Conservation (phyloP, 208 protist genomes). For the Wallacemonas collosoma region DNA sequence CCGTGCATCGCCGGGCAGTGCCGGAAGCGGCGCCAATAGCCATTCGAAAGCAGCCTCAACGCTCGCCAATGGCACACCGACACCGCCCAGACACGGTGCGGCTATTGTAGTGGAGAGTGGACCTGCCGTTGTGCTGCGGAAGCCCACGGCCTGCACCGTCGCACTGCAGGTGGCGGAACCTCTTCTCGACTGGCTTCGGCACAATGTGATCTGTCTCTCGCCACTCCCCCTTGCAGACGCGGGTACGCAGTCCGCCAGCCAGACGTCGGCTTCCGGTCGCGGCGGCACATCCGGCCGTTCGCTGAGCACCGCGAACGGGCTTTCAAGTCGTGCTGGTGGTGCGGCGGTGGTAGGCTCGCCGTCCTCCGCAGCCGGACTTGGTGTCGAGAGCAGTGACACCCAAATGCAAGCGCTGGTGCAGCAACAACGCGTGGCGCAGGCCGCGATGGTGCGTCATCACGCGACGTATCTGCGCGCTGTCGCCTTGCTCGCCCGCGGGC, state of each 20-base stretch:
- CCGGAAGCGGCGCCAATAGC: no score
- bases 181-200: constrained; percentile 45
- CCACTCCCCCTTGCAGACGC: background rate
- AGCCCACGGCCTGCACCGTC: constrained; percentile 56
- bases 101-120: background rate
- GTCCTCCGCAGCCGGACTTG: background rate
- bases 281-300: background rate
- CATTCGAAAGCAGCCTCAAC: no score
- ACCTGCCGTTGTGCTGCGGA: background rate
- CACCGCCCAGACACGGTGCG: background rate
- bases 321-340: background rate
- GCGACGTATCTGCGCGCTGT: constrained; percentile 20
- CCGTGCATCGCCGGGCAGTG: background rate
- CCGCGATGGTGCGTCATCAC: constrained; percentile 31
- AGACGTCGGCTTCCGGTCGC: background rate
- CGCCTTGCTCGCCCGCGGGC: constrained; percentile 18
- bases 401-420: background rate
- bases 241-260: background rate
- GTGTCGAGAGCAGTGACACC: background rate
- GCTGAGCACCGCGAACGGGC: background rate
- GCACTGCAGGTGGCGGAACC: constrained; percentile 49
- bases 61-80: constrained; percentile 1
- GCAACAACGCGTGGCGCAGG: constrained; percentile 24
- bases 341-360: background rate
- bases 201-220: constrained; percentile 21